Evolutionary conservation across 345 rosid species (phyloP).

Genomic region (Stellera chamaejasme): DNA sequence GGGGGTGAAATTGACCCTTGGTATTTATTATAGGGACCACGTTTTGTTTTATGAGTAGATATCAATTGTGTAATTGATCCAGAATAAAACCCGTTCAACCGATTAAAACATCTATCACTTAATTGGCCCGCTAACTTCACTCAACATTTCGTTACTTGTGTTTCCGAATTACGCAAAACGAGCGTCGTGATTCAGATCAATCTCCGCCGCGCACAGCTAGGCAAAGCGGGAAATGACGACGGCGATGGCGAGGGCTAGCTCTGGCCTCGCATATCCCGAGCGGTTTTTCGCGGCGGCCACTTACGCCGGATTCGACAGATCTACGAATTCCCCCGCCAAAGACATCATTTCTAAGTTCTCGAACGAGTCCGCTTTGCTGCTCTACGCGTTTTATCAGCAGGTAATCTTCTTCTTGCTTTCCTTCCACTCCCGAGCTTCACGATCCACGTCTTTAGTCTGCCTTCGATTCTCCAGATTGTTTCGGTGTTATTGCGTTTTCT

Average conservation of each 20-base stretch:
- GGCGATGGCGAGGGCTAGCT: constrained; percentile 81
- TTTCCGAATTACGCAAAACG: no score
- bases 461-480: background rate
- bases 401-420: constrained; percentile 24
- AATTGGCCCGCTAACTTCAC: no score
- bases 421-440: constrained; percentile 1
- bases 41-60: no score
- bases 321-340: constrained; percentile 44
- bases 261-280: constrained; percentile 96
- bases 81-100: no score
- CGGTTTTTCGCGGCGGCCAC: constrained; percentile 95
- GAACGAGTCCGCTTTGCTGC: constrained; percentile 72
- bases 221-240: constrained; percentile 4
- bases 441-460: constrained; percentile 11
- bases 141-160: no score
- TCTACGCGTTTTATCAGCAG: constrained; percentile 89
- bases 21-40: no score
- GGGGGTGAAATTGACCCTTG: no score
- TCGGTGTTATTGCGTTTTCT: background rate
- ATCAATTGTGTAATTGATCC: no score
- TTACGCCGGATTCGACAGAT: constrained; percentile 86
- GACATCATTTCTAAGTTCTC: constrained; percentile 64
- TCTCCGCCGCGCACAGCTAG: no score
- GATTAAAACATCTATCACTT: no score
- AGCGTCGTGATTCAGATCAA: no score